Base-by-base conservation (phyloP, 2,329 filamentous ascomycete species). In the Didymella segeticola region DNA sequence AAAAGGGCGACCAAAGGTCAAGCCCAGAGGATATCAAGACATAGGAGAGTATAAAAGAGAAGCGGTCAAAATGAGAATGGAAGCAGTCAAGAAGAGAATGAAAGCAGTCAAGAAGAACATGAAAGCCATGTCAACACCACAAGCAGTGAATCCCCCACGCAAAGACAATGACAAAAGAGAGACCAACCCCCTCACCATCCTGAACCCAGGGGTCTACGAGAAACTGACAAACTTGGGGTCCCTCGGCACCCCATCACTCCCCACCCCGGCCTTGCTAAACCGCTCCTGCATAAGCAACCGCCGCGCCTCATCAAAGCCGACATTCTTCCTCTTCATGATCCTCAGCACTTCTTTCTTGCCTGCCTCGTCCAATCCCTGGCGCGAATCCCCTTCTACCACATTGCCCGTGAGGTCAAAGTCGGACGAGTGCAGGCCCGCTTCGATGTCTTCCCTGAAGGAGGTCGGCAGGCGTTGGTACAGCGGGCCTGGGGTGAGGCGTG, bases 151-250 rank as follows among this genome's bases (percentile, higher is more conserved):
- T 10, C 15, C 14, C 26, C 23, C 22, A 9, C 17, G 14, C 20
- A 19, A 43, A 19, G 1, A 2, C 36, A 20, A n/a, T n/a, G n/a
- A n/a, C n/a, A n/a, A n/a, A n/a, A n/a, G n/a, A n/a, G n/a, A n/a
- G n/a, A n/a, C n/a, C n/a, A n/a, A n/a, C 7, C 30, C 5, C 14
- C 41, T 33, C 19, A 4, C 2, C 6, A 43, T 8, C n/a, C n/a
- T 20, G 5, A 3, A 11, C 36, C n/a, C n/a, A n/a, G n/a, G n/a
- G n/a, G 17, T 9, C 43, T 61, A 74, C 47, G 88, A 90, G 77
- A 98, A 98, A 72, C 90, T 96, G 55, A 98, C 92, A 72, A 96
- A 96, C 80, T 97, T 97, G 58, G 93, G 92, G 79, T 98, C 93
- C 71, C 87, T 84, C 58, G 95, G 95, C 65, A 88, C 79, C 4